Evolutionary conservation across 352 stramenopile species (phyloP).

Genomic region (Plasmopara viticola): DNA sequence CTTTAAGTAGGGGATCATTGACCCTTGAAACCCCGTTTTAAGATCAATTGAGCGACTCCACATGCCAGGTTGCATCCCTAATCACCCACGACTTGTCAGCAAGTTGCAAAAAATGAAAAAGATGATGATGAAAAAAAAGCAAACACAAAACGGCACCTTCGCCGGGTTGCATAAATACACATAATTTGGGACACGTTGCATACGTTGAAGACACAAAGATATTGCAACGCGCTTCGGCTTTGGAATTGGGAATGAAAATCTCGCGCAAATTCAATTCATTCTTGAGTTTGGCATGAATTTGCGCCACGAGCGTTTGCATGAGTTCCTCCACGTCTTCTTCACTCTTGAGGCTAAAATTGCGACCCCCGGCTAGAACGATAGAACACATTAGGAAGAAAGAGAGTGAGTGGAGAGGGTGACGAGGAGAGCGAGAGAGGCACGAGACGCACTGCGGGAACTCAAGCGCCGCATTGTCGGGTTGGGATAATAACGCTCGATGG

Average conservation of each 20-base stretch:
- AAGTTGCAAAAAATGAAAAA: conserved; percentile 1
- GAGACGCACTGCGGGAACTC: conserved; percentile 41
- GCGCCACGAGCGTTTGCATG: conserved; percentile 74
- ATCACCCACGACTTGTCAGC: neutral
- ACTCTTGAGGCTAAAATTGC: conserved; percentile 76
- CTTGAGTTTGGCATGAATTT: conserved; percentile 84
- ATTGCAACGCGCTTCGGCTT: conserved; percentile 79
- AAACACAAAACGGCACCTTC: conserved; percentile 24
- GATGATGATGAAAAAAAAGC: conserved; percentile 1
- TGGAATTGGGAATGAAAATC: conserved; percentile 86
- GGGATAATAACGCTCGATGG: neutral
- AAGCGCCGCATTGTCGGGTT: conserved; percentile 36
- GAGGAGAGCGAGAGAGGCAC: neutral
- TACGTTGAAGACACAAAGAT: conserved; percentile 85
- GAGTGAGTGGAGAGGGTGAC: too few species aligned
- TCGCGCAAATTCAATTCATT: conserved; percentile 77
- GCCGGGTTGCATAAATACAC: conserved; percentile 74
- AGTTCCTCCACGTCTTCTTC: conserved; percentile 82
- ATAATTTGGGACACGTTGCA: conserved; percentile 68
- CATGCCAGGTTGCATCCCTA: conserved; percentile 65
- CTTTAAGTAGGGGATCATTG: conserved; percentile 86
- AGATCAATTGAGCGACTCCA: conserved; percentile 67
- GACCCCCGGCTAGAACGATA: conserved; percentile 28
- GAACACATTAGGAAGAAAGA: neutral
- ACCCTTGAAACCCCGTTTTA: conserved; percentile 79